A percentile compares a stretch with the other conserved stretches of the same genome.
Conservation (phyloP, 1,284 basidiomycete genomes). For the Marasmius oreades region DNA sequence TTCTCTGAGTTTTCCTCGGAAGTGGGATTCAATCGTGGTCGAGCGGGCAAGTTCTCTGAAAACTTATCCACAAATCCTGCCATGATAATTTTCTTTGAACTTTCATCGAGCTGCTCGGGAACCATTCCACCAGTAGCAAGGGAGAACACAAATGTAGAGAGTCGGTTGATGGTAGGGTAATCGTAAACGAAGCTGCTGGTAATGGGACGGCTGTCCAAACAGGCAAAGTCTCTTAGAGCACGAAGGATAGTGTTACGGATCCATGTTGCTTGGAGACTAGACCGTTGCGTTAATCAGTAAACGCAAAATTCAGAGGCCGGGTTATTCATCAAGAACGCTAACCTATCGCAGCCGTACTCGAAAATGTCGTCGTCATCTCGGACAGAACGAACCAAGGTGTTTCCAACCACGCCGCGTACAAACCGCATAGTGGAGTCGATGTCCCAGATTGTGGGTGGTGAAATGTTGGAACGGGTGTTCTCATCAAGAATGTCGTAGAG, state of each 20-base stretch:
- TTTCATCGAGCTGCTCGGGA: neutral
- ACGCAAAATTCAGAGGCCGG: neutral
- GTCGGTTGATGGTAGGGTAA: conserved; percentile 18
- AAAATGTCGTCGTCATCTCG: conserved; percentile 36
- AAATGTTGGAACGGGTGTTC: conserved; percentile 18
- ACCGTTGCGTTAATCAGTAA: neutral
- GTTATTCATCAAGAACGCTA: neutral
- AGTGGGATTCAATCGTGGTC: too few relatives aligned
- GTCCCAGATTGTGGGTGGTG: conserved; percentile 27
- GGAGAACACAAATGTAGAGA: conserved; percentile 7
- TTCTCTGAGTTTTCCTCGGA: neutral
- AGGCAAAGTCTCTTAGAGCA: conserved; percentile 19
- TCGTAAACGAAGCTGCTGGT: conserved; percentile 24
- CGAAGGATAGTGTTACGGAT: conserved; percentile 25
- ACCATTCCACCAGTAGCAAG: neutral
- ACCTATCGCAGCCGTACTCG: conserved; percentile 37
- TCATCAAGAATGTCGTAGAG: conserved; percentile 28
- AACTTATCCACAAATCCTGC: conserved; percentile 3
- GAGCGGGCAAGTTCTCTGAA: neutral
- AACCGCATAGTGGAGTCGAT: conserved; percentile 20
- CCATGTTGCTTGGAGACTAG: conserved; percentile 30
- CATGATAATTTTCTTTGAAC: neutral
- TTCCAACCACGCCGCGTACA: conserved; percentile 24
- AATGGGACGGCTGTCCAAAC: conserved; percentile 15
- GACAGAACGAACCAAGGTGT: conserved; percentile 22